Percentiles rank a stretch among this genome's conserved stretches.
These are phyloP conservation scores for Wickerhamomyces hampshirensis DNA, from an alignment of 805 yeast species.

Conservation along the genomic window DNA sequence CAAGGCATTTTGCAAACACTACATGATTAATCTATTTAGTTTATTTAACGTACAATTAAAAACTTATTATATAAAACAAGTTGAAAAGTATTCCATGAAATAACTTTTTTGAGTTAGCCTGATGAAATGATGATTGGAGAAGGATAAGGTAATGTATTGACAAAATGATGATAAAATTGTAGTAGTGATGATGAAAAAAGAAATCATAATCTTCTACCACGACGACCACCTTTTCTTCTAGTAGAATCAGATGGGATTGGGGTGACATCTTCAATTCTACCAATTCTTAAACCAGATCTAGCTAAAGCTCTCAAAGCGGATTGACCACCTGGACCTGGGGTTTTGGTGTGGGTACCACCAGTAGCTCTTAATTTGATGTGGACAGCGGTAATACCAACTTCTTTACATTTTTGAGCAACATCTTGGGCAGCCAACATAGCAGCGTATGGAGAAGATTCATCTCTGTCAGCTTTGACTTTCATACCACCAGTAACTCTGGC, in stretches of 20 bases:
- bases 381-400: conserved; percentile 99
- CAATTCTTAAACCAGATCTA: conserved; percentile 99
- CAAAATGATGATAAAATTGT: background rate
- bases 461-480: conserved; percentile 99
- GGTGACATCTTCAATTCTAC: conserved; percentile 99
- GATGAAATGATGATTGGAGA: conserved; percentile 7
- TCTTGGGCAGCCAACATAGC: conserved; percentile 99
- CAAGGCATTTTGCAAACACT: background rate
- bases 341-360: conserved; percentile 99
- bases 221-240: conserved; percentile 99
- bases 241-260: conserved; percentile 99
- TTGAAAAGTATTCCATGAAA: conserved; percentile 16
- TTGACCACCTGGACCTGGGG: conserved; percentile 99
- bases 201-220: conserved; percentile 98
- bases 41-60: conserved; percentile 27
- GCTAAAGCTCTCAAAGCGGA: conserved; percentile 98
- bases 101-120: conserved; percentile 8
- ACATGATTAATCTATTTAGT: background rate
- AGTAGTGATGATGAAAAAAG: conserved; percentile 1
- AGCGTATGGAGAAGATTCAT: conserved; percentile 99
- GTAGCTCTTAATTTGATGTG: conserved; percentile 99
- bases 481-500: conserved; percentile 99
- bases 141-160: conserved; percentile 1
- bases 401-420: conserved; percentile 98
- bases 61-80: conserved; percentile 24